Base-by-base conservation (phyloP, 441 rosid species). In the Mallotus repandus region DNA sequence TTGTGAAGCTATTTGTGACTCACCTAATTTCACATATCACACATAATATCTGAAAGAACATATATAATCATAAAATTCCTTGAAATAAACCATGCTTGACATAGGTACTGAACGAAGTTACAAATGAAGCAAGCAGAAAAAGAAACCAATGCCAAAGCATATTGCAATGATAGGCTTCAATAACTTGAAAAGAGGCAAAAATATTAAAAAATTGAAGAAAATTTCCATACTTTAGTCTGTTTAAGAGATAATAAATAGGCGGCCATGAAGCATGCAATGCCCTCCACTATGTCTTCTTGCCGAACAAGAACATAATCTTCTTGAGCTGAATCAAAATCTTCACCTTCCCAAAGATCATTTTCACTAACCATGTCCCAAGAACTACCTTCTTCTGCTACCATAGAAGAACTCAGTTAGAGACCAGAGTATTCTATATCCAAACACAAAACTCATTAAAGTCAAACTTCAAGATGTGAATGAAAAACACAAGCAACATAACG, bases 251-350 rank as follows among this genome's bases (percentile, higher is more conserved):
- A 77, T 76, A 95, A 72, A 85, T 91, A 93, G 19, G 97, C 89
- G 65, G 98, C 97, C 97, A 89, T 90, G 87, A 90, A 95, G 82
- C 95, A 88, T 2, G 99, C 96, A n/a, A 95, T 84, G 73, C 96
- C 96, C 8, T 95, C 99, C 45, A 90, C 90, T 79, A 95, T 91
- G 85, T 95, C 99, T 85, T 95, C 99, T 85, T 91, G 88, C 75
- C 88, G 90, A 79, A 93, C 99, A 73, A 93, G 81, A 54, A 93
- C 96, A 82, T 90, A 95, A 76, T 88, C 99, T 68, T 91, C 98
- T 71, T 79, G 78, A 29, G 87, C 86, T 71, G 81, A 82, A 77
- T 81, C 86, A 68, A 66, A 32, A 77, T 61, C 74, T 79, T 82
- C 89, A 41, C 78, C 84, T 73, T 77, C 90, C 99, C 93, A 91